These are phyloP conservation scores for Fusarium sp. DNA, from an alignment of 2,329 filamentous ascomycete genomes.

Conservation along the genomic window DNA sequence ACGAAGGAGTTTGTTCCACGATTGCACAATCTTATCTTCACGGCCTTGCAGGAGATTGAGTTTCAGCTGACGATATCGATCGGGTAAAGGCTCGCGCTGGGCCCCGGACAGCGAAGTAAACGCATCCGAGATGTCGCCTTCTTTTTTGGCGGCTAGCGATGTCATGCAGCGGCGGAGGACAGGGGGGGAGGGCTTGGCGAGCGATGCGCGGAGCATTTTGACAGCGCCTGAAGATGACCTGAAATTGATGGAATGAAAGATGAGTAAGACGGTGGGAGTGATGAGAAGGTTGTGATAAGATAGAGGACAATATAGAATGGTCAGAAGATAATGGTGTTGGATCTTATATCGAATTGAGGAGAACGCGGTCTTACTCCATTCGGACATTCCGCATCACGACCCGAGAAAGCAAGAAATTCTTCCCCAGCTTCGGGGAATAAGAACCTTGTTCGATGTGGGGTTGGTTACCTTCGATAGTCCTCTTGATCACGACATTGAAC, in stretches of 20 bases:
- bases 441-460: neutral
- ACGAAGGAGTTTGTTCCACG: conserved; percentile 60
- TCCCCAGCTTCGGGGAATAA: conserved; percentile 13
- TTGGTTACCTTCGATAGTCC: neutral
- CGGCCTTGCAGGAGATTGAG: conserved; percentile 59
- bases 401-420: neutral
- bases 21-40: conserved; percentile 56
- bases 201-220: conserved; percentile 38
- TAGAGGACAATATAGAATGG: neutral
- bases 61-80: conserved; percentile 66
- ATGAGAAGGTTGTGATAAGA: neutral
- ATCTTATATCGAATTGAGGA: conserved; percentile 32
- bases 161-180: conserved; percentile 31
- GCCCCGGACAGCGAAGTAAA: conserved; percentile 67
- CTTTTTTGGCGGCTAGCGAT: conserved; percentile 53
- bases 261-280: fast-evolving
- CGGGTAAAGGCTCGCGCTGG: conserved; percentile 57
- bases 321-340: neutral
- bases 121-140: conserved; percentile 70
- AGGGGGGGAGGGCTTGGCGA: conserved; percentile 12
- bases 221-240: too few relatives aligned
- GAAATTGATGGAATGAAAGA: fast-evolving
- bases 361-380: conserved; percentile 43
- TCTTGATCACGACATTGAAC: neutral
- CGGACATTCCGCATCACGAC: conserved; percentile 40